These are phyloP conservation scores for Lunasporangiospora selenospora DNA, from an alignment of 192 early-diverging fungal species.

Conservation along the genomic window DNA sequence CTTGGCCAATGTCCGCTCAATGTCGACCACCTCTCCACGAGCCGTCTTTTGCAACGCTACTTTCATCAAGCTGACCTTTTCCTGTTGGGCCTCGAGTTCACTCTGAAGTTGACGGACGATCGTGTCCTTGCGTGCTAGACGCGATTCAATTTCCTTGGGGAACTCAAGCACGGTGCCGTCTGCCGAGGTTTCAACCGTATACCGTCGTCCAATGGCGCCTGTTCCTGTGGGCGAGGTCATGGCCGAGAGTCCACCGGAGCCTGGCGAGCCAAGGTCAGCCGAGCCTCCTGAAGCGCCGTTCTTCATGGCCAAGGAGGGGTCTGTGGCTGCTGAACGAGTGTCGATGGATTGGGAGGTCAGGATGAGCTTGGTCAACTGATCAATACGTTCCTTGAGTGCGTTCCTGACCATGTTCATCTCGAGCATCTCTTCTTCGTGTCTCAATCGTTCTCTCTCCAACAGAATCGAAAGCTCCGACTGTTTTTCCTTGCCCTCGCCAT, in stretches of 20 bases:
- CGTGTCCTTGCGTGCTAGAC: conserved; percentile 33
- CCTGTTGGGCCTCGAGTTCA: conserved; percentile 44
- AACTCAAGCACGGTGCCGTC: conserved; percentile 22
- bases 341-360: conserved; percentile 60
- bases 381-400: conserved; percentile 83
- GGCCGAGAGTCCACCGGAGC: too few species aligned
- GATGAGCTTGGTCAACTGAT: conserved; percentile 86
- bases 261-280: too few species aligned
- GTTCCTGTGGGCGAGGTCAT: conserved; percentile 22
- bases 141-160: conserved; percentile 23
- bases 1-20: conserved; percentile 34
- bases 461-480: conserved; percentile 33
- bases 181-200: conserved; percentile 23
- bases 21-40: conserved; percentile 29
- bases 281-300: too few species aligned
- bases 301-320: too few species aligned
- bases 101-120: conserved; percentile 29
- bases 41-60: conserved; percentile 27
- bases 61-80: conserved; percentile 44
- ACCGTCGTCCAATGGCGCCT: conserved; percentile 6
- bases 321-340: not conserved
- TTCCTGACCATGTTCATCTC: conserved; percentile 66
- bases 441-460: conserved; percentile 35
- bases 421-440: conserved; percentile 61
- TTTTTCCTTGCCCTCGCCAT: conserved; percentile 3